Evolutionary conservation across 2,329 filamentous ascomycete species (phyloP).

Genomic region (Colletotrichum limetticola): DNA sequence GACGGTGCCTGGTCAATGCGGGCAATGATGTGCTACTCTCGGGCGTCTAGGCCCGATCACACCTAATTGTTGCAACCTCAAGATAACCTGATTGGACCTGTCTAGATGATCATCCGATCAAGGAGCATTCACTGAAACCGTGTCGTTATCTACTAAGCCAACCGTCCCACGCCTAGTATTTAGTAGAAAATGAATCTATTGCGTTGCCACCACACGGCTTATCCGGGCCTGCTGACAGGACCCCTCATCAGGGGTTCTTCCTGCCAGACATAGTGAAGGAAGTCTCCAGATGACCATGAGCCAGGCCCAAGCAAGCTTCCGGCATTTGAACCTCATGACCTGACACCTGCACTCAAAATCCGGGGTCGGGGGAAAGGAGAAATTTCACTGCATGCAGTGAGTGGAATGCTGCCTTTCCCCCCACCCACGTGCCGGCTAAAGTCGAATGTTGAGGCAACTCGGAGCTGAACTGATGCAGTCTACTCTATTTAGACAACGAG

Average conservation of each 20-base stretch:
- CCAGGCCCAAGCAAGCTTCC: neutral
- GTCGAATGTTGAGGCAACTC: neutral
- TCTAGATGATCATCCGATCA: neutral
- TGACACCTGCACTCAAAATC: neutral
- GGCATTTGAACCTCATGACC: neutral
- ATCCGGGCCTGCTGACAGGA: neutral
- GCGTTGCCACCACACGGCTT: neutral
- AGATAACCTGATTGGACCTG: neutral
- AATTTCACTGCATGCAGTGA: neutral
- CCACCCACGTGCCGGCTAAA: conserved; percentile 24
- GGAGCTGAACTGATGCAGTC: neutral
- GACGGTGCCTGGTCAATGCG: neutral
- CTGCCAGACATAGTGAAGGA: neutral
- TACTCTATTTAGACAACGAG: neutral
- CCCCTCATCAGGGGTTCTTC: too few species aligned
- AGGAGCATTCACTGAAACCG: neutral
- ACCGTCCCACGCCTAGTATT: too few species aligned
- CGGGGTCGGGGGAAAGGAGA: conserved; percentile 23
- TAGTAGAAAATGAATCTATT: too few species aligned
- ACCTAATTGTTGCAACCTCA: neutral
- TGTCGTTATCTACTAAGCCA: neutral
- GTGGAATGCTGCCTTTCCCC: neutral
- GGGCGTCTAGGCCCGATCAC: neutral
- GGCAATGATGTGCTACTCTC: neutral
- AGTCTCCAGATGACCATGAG: too few species aligned